Conservation (phyloP, 2,329 filamentous ascomycete species). For the Chaetomiaceae sp. region DNA sequence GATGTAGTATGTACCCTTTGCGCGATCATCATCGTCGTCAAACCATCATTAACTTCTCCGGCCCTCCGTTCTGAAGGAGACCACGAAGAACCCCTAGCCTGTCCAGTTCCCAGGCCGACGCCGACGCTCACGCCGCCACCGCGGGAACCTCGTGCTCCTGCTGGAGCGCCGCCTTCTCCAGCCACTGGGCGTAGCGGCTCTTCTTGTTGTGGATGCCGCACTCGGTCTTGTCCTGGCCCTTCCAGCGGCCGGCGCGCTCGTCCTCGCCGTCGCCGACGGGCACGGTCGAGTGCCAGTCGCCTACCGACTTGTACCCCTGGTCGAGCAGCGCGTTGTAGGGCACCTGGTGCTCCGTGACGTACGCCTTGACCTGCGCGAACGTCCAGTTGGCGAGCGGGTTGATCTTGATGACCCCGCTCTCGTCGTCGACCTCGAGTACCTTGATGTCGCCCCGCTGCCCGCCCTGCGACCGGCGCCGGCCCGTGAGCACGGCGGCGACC, state of each 20-base stretch:
- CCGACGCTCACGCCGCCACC: slow-evolving; percentile 11
- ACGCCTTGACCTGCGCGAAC: slow-evolving; percentile 82
- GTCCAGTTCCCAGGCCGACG: too few relatives aligned
- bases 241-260: slow-evolving; percentile 94
- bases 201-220: slow-evolving; percentile 99
- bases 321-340: slow-evolving; percentile 92
- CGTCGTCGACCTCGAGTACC: slow-evolving; percentile 84
- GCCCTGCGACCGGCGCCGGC: slow-evolving; percentile 84
- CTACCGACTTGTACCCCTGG: slow-evolving; percentile 93
- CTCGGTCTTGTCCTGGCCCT: slow-evolving; percentile 91
- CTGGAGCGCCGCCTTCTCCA: slow-evolving; percentile 32
- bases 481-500: slow-evolving; percentile 86
- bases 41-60: slow-evolving; percentile 1
- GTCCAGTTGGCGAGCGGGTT: slow-evolving; percentile 94
- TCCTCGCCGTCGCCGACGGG: slow-evolving; percentile 89
- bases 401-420: slow-evolving; percentile 89
- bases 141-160: slow-evolving; percentile 15
- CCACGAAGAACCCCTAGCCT: too few relatives aligned
- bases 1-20: neutral
- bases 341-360: slow-evolving; percentile 78
- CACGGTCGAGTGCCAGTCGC: slow-evolving; percentile 95
- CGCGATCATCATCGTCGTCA: neutral
- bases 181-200: slow-evolving; percentile 82
- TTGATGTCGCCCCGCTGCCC: slow-evolving; percentile 85
- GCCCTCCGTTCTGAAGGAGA: neutral